A percentile compares a stretch with the other conserved stretches of the same genome.
Evolutionary conservation across 1,139 yeast genomes (phyloP).

Genomic region (Debaryomyces robertsiae): DNA sequence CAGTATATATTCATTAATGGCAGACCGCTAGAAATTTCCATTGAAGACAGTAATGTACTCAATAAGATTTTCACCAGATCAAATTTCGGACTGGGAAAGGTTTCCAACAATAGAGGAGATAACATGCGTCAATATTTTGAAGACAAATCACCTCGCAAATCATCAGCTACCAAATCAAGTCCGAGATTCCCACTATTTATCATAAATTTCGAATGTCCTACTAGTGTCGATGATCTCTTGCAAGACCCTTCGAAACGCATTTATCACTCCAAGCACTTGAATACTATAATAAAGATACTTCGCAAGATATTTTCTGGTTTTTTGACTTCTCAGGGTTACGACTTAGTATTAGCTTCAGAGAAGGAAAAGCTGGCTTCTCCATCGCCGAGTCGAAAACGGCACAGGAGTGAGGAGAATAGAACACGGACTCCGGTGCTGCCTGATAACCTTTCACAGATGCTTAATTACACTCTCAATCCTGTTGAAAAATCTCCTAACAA

Average conservation of each 20-base stretch:
- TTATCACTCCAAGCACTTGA: constrained; percentile 24
- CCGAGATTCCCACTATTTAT: constrained; percentile 38
- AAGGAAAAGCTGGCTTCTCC: constrained; percentile 5
- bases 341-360: background rate
- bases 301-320: constrained; percentile 29
- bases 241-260: constrained; percentile 46
- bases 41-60: constrained; percentile 27
- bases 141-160: too few relatives aligned
- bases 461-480: too few relatives aligned
- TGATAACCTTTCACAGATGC: background rate
- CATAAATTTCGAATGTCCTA: constrained; percentile 33
- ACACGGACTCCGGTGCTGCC: background rate
- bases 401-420: constrained; percentile 1
- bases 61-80: constrained; percentile 26
- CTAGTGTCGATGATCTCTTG: constrained; percentile 34
- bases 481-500: too few relatives aligned
- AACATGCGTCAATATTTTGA: too few relatives aligned
- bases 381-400: constrained; percentile 14
- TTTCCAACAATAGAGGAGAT: background rate
- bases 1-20: constrained; percentile 55
- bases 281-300: constrained; percentile 32
- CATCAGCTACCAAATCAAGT: background rate
- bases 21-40: constrained; percentile 27
- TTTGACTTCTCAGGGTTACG: constrained; percentile 25
- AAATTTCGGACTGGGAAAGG: constrained; percentile 1